Evolutionary conservation across 495 filamentous ascomycete species (phyloP), one percentile per base, ranked within the genome.

Genomic region (Hypoxylon intermedium): DNA sequence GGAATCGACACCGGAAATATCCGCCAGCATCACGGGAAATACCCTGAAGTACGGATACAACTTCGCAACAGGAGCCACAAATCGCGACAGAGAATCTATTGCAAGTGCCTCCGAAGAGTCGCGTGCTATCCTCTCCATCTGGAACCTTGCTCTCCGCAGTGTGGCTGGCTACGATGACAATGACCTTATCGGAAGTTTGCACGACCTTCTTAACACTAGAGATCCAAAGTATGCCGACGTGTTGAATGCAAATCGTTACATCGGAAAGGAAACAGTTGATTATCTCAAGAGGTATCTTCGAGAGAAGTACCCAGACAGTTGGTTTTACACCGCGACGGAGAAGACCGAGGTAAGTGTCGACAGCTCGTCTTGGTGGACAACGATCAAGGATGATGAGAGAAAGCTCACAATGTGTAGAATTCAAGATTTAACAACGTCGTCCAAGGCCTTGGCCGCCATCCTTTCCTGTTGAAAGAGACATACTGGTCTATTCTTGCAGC

Each of bases 41-140:
- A 26, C 20, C 6, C 46, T 63, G n/a, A 40, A 18, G 33, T 68
- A 50, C 44, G 60, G 55, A 12, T 68, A 68, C 34, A 68, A 68
- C 31, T 64, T 68, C 21, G 52, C 52, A 31, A 31, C 9, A 34
- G 65, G 65, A 1, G 19, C 13, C 0, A 58, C 56, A 12, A 68
- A 64, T 41, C 60, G 65, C 16, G 60, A 68, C 47, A 60, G 65
- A 33, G 46, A 68, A 21, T 60, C 48, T 16, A 18, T 64, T 0
- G 53, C 55, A 2, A n/a, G 30, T 12, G 51, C 60, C 19, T 33
- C 45, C 18, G 46, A 60, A 3, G 60, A 60, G 31, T 33, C 56
- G 0, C 47, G 19, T 24, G 18, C 47, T 21, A 68, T 68, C 30
- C 30, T 58, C 24, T 19, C 48, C 11, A 67, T 67, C 19, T 62